Conservation (phyloP, 352 stramenopile species). For the Globisporangium irregulare region DNA sequence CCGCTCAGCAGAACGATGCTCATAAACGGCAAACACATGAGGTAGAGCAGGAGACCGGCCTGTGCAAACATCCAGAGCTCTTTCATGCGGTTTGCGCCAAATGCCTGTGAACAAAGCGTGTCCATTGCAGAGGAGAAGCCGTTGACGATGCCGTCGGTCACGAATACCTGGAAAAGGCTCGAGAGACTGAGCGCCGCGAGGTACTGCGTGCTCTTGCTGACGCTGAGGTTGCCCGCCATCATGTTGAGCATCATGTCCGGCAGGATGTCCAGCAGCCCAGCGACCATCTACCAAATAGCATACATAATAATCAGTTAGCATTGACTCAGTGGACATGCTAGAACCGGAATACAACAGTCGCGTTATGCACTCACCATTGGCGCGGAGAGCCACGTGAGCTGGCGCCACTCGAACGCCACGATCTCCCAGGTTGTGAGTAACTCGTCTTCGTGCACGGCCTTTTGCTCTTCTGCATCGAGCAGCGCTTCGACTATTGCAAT, state of each 20-base stretch:
- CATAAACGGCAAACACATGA: conserved; percentile 18
- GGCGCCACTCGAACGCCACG: conserved; percentile 16
- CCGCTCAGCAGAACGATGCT: conserved; percentile 22
- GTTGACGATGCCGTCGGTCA: conserved; percentile 21
- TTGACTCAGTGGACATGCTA: background rate
- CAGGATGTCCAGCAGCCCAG: conserved; percentile 36
- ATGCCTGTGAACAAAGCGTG: conserved; percentile 39
- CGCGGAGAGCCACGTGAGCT: conserved; percentile 16
- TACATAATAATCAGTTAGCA: background rate
- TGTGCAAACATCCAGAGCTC: conserved; percentile 49
- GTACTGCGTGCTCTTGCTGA: conserved; percentile 32
- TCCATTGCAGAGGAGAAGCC: conserved; percentile 30
- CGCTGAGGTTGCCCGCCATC: conserved; percentile 32
- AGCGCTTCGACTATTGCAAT: conserved; percentile 23
- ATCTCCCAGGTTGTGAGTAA: conserved; percentile 19
- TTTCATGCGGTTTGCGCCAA: conserved; percentile 24
- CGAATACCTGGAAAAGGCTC: conserved; percentile 20
- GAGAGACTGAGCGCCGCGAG: conserved; percentile 26
- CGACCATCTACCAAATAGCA: conserved; percentile 20
- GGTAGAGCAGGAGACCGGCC: conserved; percentile 26
- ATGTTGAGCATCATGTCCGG: conserved; percentile 35
- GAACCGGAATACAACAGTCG: background rate
- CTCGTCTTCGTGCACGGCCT: conserved; percentile 26
- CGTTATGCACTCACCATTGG: conserved; percentile 16
- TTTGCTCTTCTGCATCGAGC: conserved; percentile 25